Base-by-base conservation (phyloP, 2,329 filamentous ascomycete species). In the Tothia fuscella region DNA sequence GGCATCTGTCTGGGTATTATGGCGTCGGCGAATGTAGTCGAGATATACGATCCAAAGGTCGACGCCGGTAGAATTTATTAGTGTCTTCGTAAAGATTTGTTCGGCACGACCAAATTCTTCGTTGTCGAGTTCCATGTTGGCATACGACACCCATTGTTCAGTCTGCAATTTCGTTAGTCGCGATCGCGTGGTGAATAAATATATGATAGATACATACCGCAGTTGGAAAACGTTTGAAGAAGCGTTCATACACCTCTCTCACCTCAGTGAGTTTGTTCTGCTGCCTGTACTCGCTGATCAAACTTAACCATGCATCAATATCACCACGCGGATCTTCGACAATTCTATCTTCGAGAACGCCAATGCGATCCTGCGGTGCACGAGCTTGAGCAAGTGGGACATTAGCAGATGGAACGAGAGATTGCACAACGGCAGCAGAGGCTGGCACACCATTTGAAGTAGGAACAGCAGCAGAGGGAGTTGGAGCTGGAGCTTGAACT, bases 241-340 rank as follows among this genome's bases (percentile, higher is more conserved):
- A 95, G 28, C 86, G 77, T 49, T 91, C 82, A 56, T 91, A 98
- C 13, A 80, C 76, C 45, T 71, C 75, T 49, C 89, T 78, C 21
- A 83, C 76, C 53, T 89, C 82, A 46, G 93, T 85, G 47, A 88
- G 65, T 60, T 87, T 84, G 62, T 82, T 82, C 53, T 82, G 83
- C 54, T 76, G 79, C 51, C 81, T 81, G 60, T 94, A 77, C 57
- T 95, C 86, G 50, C 76, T 74, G 57, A 98, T 89, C 56, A 98
- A 71, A 49, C 76, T 74, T 53, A 93, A 66, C 91, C 91, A 98
- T 24, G 89, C 86, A 58, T 91, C 83, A 61, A 91, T 76, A 53
- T 95, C 88, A 55, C 89, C 91, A 53, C 86, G 82, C 13, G 89
- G 84, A 56, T 98, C 91, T 55, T 95, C 84, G 57, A 82, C 80